Evolutionary conservation across 1,284 basidiomycete genomes (phyloP), one percentile per base, ranked within the genome.

Genomic region (Boletus holoroseus): DNA sequence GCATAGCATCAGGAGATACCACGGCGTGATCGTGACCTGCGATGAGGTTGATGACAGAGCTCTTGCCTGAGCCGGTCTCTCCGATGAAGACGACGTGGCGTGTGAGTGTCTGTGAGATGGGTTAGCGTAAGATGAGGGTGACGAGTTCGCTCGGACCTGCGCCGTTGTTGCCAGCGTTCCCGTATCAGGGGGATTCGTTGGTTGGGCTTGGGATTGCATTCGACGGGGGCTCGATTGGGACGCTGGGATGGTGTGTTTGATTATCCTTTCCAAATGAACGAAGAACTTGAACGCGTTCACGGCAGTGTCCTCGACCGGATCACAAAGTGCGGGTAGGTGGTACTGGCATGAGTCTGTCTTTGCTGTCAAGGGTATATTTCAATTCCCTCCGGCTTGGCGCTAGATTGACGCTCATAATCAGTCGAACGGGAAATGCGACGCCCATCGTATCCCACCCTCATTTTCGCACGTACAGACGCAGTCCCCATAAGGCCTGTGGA

Each of bases 61-160:
- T 62, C 46, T 63, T 63, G 9, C 62, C 65, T 2, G 51, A 52
- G 26, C 62, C 62, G 0, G 51, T 57, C 42, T 68, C 62, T 24
- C 65, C 65, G 37, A 64, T 62, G 45, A 64, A 63, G 44, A 68
- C 38, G 49, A 67, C 42, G 7, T 67, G 49, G 39, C 54, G 62
- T 5, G 22, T 40, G 39, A 53, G 62, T 5, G 22, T 40, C 61
- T 62, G 44, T 16, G 44, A 41, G 32, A 24, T 15, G 24, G 27
- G 41, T 56, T 1, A 56, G 60, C 39, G 24, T 34, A 16, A n/a
- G 26, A 30, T 9, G 20, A 41, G 9, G 8, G 31, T 24, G 16
- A 16, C n/a, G 24, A 35, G 22, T 7, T 37, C 7, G 26, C 16
- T 12, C 47, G 22, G 40, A 59, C 61, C 58, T 59, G 56, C 20